phyloP scores from a whole-genome alignment of 768 basidiomycete species.

The Lentinula raphanica region DNA sequence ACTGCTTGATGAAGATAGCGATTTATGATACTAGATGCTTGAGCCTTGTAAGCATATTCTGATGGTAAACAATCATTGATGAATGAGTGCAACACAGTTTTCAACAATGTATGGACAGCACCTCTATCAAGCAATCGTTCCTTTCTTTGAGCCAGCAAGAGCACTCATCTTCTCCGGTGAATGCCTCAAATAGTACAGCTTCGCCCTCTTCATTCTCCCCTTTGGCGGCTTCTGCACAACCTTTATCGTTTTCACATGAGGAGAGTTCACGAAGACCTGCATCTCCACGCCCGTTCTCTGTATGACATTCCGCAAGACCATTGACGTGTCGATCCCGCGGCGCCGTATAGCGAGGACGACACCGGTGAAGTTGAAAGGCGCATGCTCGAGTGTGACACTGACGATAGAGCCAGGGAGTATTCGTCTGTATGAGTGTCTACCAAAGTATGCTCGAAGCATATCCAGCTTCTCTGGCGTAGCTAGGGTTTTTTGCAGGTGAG shows the following conservation, averaged over 20 bases:
- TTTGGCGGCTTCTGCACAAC: conserved; percentile 63
- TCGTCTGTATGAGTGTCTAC: conserved; percentile 59
- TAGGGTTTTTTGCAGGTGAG: conserved; percentile 60
- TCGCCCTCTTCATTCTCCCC: conserved; percentile 67
- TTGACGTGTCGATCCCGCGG: conserved; percentile 82
- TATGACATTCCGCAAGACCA: conserved; percentile 84
- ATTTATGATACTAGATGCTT: too few species aligned
- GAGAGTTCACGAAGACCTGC: conserved; percentile 83
- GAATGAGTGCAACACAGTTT: too few species aligned
- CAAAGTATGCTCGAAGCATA: conserved; percentile 68
- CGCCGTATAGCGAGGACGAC: conserved; percentile 80
- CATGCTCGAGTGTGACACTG: conserved; percentile 69
- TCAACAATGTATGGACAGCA: conserved; percentile 19
- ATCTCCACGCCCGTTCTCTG: conserved; percentile 91
- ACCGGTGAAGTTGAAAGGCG: conserved; percentile 82
- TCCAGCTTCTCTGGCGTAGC: conserved; percentile 64
- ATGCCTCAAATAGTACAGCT: conserved; percentile 78
- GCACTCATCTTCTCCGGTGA: conserved; percentile 82
- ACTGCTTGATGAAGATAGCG: too few species aligned
- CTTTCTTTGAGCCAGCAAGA: conserved; percentile 48
- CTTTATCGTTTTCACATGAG: conserved; percentile 83
- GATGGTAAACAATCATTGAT: too few species aligned
- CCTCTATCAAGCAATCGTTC: conserved; percentile 10
- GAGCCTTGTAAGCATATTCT: too few species aligned
- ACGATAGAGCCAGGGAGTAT: conserved; percentile 84